A percentile compares a stretch with the other conserved stretches of the same genome.
phyloP scores from a whole-genome alignment of 2,329 filamentous ascomycete genomes.

The Blastomyces parvus region DNA sequence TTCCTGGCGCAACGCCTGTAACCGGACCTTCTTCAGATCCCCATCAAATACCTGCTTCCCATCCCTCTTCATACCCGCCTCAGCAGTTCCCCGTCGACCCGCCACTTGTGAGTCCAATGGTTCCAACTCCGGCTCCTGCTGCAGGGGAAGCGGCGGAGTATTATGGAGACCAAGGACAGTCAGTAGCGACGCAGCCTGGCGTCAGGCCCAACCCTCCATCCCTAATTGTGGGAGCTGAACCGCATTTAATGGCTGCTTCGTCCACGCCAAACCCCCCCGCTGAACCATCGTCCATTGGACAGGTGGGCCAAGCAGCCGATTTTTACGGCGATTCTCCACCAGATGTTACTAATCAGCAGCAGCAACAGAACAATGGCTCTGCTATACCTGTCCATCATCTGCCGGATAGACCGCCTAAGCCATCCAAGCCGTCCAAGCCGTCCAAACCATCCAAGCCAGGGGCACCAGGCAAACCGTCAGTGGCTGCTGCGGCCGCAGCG shows the following conservation, averaged over 20 bases:
- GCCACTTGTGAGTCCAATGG: constrained; percentile 7
- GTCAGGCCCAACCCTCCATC: constrained; percentile 44
- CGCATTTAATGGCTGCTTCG: constrained; percentile 48
- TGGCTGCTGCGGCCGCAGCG: constrained; percentile 21
- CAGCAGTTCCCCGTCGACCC: background rate
- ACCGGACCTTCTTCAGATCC: background rate
- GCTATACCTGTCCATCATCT: background rate
- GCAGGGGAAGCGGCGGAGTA: constrained; percentile 52
- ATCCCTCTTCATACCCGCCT: background rate
- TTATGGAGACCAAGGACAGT: constrained; percentile 54
- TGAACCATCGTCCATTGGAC: constrained; percentile 47
- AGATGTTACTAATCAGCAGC: background rate
- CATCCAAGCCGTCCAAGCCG: constrained; percentile 23
- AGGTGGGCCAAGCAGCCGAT: constrained; percentile 44
- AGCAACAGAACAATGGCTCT: background rate
- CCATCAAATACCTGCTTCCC: background rate
- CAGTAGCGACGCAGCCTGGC: constrained; percentile 51
- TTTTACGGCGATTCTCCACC: constrained; percentile 37
- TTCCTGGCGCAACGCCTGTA: constrained; percentile 11
- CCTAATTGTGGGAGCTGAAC: constrained; percentile 46
- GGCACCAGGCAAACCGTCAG: constrained; percentile 26
- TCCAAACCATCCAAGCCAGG: constrained; percentile 20
- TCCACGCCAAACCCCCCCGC: constrained; percentile 43
- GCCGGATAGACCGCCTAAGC: constrained; percentile 14
- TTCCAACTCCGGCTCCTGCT: constrained; percentile 13